A percentile compares a stretch with the other conserved stretches of the same genome.
Evolutionary conservation across 228 moss, liverwort and hornwort species (phyloP).

Genomic region (Sphagnum fallax): DNA sequence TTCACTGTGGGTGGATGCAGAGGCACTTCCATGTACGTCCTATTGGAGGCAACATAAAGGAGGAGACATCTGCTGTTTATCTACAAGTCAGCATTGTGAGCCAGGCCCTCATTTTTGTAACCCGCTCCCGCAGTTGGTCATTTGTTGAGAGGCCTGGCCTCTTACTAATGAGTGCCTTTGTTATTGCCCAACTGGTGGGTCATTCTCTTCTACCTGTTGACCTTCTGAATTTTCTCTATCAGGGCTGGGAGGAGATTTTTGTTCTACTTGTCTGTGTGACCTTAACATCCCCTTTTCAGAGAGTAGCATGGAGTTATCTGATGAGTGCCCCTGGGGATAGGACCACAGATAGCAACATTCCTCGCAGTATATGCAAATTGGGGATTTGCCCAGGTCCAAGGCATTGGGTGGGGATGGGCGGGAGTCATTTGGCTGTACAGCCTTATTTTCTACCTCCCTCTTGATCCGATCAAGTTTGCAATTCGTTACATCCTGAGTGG

Average conservation of each 20-base stretch:
- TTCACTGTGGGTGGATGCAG: constrained; percentile 14
- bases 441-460: constrained; percentile 38
- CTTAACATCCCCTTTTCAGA: too few relatives aligned
- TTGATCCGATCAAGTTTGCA: constrained; percentile 60
- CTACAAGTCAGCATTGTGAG: constrained; percentile 46
- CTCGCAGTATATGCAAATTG: constrained; percentile 57
- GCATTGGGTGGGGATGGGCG: constrained; percentile 69
- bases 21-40: constrained; percentile 22
- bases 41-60: neutral
- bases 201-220: neutral
- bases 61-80: constrained; percentile 27
- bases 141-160: constrained; percentile 33
- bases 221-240: too few relatives aligned
- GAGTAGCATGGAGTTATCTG: too few relatives aligned
- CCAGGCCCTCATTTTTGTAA: constrained; percentile 45
- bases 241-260: too few relatives aligned
- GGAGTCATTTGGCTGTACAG: constrained; percentile 62
- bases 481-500: constrained; percentile 49
- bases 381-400: constrained; percentile 41
- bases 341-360: constrained; percentile 48
- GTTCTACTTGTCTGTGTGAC: too few relatives aligned
- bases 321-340: neutral
- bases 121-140: constrained; percentile 42
- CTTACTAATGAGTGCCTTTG: constrained; percentile 22
- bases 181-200: constrained; percentile 31